These are phyloP conservation scores for Leonotis leonurus DNA, from an alignment of 257 asterid genomes.

Conservation along the genomic window DNA sequence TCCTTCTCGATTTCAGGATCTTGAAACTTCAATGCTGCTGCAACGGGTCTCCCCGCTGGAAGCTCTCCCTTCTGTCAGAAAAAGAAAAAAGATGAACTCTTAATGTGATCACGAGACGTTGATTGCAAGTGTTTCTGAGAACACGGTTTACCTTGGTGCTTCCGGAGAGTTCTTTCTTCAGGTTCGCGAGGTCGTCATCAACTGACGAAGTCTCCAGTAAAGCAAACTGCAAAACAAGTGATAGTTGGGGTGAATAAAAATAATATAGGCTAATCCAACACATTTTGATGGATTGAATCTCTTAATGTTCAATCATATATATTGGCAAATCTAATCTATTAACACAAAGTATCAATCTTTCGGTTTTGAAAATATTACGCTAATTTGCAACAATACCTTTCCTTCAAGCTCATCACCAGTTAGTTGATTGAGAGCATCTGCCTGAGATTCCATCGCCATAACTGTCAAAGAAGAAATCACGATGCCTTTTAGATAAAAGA, in stretches of 20 bases:
- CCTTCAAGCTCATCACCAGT: conserved; percentile 89
- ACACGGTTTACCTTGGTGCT: conserved; percentile 46
- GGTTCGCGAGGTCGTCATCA: conserved; percentile 75
- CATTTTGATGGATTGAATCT: not conserved
- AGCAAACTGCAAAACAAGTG: conserved; percentile 60
- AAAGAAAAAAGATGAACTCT: not conserved
- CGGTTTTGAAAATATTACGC: not conserved
- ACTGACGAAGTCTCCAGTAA: conserved; percentile 83
- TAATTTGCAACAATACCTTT: conserved; percentile 45
- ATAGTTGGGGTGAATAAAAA: not conserved
- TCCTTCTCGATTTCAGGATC: conserved; percentile 90
- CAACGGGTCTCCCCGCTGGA: conserved; percentile 69
- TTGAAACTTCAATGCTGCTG: conserved; percentile 51
- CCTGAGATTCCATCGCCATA: conserved; percentile 88
- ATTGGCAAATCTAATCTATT: not conserved
- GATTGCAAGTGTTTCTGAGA: not conserved
- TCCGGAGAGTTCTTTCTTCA: conserved; percentile 75
- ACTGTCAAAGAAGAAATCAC: conserved; percentile 34
- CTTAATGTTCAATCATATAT: not conserved
- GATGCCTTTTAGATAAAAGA: not conserved
- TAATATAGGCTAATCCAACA: not conserved
- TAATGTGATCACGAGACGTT: not conserved
- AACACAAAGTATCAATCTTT: not conserved
- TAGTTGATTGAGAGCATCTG: conserved; percentile 82
- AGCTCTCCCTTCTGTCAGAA: conserved; percentile 83